A percentile compares a stretch with the other conserved stretches of the same genome.
Conservation (phyloP, 2,329 filamentous ascomycete species). For the Pestalotiopsis fici region DNA sequence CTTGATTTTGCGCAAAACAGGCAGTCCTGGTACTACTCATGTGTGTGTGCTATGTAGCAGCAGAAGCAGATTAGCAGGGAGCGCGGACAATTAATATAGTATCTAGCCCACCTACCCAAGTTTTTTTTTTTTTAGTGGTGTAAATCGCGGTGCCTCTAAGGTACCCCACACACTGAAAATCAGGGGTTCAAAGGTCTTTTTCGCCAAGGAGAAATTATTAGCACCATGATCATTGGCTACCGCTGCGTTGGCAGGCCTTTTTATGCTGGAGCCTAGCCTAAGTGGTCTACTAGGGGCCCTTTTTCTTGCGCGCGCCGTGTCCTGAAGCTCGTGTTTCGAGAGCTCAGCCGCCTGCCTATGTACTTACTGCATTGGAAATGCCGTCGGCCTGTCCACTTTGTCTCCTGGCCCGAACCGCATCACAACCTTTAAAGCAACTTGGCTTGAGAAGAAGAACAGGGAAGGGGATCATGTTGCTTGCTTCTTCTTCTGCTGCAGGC, state of each 20-base stretch:
- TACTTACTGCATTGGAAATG: not conserved
- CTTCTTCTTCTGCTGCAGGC: not conserved
- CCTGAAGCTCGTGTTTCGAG: not conserved
- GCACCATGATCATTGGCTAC: conserved; percentile 2
- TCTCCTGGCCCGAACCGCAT: not conserved
- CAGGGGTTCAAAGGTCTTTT: not conserved
- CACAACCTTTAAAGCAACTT: not conserved
- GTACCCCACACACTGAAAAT: conserved; percentile 6
- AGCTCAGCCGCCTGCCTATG: not conserved
- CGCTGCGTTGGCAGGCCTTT: not conserved
- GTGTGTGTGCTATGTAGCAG: not conserved
- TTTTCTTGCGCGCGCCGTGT: not conserved
- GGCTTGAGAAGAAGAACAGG: not conserved
- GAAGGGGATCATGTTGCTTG: not conserved
- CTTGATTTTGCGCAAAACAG: no score
- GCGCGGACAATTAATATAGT: not conserved
- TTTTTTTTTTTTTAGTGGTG: not conserved
- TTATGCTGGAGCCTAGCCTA: not conserved
- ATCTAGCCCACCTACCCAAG: not conserved
- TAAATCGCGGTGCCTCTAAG: not conserved
- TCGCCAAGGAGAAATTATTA: not conserved
- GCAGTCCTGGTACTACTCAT: no score
- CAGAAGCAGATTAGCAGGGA: not conserved
- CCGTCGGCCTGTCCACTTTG: not conserved
- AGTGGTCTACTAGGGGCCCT: not conserved